Conservation (phyloP, 768 basidiomycete species). For the Leccinum barrowsii region DNA sequence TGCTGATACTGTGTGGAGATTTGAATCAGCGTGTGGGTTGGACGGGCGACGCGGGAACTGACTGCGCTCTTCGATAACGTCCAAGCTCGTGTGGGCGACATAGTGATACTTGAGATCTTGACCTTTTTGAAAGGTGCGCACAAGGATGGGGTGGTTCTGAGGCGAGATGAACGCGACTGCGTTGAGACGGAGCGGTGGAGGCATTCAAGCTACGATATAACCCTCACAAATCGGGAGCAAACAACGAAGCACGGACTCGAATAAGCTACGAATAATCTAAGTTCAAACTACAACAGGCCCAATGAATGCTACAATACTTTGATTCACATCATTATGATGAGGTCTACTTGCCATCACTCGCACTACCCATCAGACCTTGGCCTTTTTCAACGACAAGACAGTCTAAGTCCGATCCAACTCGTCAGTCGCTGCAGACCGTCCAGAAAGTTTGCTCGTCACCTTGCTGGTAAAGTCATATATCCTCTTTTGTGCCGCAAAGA, state of each 20-base stretch:
- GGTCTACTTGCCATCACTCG: background rate
- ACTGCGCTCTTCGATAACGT: constrained; percentile 92
- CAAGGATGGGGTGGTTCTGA: constrained; percentile 73
- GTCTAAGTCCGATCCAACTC: constrained; percentile 6
- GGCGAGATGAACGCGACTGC: constrained; percentile 85
- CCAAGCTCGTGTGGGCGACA: constrained; percentile 84
- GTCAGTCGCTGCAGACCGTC: background rate
- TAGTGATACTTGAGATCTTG: constrained; percentile 84
- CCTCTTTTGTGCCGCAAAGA: constrained; percentile 86
- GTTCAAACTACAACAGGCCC: background rate
- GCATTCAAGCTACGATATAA: constrained; percentile 39
- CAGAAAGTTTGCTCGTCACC: constrained; percentile 22
- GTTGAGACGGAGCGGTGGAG: constrained; percentile 65
- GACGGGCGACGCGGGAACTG: constrained; percentile 28
- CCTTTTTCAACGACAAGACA: constrained; percentile 10
- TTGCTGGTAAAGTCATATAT: constrained; percentile 70
- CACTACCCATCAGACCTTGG: background rate
- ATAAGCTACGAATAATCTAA: background rate
- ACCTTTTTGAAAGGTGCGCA: constrained; percentile 64
- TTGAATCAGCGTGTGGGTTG: background rate
- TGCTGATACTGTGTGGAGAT: background rate
- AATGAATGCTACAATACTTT: background rate
- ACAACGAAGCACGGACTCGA: background rate
- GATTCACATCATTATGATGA: background rate
- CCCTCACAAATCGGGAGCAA: background rate